Evolutionary conservation across 169 alveolate genomes (phyloP).

Genomic region (Plasmodium cynomolgi): DNA sequence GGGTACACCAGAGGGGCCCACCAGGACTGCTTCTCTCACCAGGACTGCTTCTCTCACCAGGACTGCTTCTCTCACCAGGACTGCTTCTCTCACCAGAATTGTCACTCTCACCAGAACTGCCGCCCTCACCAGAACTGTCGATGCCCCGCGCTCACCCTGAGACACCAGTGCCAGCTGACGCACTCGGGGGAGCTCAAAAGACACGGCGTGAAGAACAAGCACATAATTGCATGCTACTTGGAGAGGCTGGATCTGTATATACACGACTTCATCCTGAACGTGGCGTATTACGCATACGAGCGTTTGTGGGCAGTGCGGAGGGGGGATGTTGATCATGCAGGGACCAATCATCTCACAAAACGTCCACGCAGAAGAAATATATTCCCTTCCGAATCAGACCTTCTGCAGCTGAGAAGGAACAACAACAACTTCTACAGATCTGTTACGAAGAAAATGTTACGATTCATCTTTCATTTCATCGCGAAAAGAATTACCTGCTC

Average conservation of each 20-base stretch:
- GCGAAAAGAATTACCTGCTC: background rate
- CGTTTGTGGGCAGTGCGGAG: background rate
- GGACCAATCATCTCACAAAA: background rate
- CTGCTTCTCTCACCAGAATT: background rate
- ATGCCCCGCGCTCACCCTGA: background rate
- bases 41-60: too few relatives aligned
- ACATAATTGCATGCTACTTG: background rate
- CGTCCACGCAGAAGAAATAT: background rate
- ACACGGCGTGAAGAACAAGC: background rate
- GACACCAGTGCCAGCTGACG: slow-evolving; percentile 1
- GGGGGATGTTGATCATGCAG: background rate
- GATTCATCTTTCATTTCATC: background rate
- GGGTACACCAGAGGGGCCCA: background rate
- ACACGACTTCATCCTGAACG: slow-evolving; percentile 14
- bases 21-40: background rate
- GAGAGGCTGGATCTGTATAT: slow-evolving; percentile 12
- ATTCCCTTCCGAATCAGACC: background rate
- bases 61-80: too few relatives aligned
- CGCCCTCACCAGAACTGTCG: background rate
- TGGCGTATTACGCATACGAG: background rate
- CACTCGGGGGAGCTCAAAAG: background rate
- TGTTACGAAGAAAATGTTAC: slow-evolving; percentile 2
- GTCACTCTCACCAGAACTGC: background rate
- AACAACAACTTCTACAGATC: background rate
- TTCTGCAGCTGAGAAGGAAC: background rate